phyloP scores from a whole-genome alignment of 306 rosid genomes.

The Acmispon strigosus region DNA sequence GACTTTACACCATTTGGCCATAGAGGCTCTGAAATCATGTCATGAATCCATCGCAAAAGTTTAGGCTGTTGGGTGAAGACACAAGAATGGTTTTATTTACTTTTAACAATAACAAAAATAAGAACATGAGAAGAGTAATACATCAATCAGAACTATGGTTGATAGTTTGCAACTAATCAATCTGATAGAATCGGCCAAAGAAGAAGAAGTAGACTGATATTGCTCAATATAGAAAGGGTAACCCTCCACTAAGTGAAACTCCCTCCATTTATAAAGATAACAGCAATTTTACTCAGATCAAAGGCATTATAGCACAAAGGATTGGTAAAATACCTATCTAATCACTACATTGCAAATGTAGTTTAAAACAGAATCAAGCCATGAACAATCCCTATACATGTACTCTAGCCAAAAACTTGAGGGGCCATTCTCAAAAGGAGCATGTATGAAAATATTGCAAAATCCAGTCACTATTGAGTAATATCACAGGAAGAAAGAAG shows the following conservation, averaged over 20 bases:
- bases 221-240: too few relatives aligned
- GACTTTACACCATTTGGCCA: too few relatives aligned
- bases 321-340: background rate
- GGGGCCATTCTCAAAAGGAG: too few relatives aligned
- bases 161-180: background rate
- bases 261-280: background rate
- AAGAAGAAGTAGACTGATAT: too few relatives aligned
- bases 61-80: too few relatives aligned
- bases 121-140: background rate
- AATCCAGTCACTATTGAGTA: background rate
- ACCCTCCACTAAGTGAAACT: too few relatives aligned
- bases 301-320: background rate
- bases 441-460: background rate
- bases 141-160: background rate
- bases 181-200: too few relatives aligned
- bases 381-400: background rate
- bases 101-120: background rate
- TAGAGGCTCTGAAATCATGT: too few relatives aligned
- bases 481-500: background rate
- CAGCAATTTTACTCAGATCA: background rate
- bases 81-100: too few relatives aligned
- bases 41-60: too few relatives aligned
- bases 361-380: background rate
- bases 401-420: too few relatives aligned
- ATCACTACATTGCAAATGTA: background rate